These are phyloP conservation scores for Globisporangium megalacanthum DNA, from an alignment of 352 stramenopile genomes.

Conservation along the genomic window DNA sequence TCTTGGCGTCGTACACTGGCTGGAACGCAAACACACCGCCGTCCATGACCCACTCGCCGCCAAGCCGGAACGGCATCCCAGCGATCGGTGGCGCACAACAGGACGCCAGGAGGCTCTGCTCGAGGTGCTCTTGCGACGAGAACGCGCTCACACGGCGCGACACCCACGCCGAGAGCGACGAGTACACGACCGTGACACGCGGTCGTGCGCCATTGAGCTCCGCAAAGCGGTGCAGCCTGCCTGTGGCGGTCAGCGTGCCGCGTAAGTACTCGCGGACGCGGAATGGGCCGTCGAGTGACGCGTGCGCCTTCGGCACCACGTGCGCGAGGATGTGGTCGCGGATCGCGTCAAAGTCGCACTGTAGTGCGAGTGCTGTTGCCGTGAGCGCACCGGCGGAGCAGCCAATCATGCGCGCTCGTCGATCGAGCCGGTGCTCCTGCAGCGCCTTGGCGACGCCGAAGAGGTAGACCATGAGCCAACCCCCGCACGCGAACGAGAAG, in stretches of 20 bases:
- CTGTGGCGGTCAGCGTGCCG: slow-evolving; percentile 31
- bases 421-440: slow-evolving; percentile 64
- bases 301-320: slow-evolving; percentile 50
- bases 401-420: slow-evolving; percentile 58
- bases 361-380: slow-evolving; percentile 60
- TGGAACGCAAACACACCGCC: slow-evolving; percentile 81
- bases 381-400: slow-evolving; percentile 73
- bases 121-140: slow-evolving; percentile 53
- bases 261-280: slow-evolving; percentile 61
- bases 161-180: slow-evolving; percentile 59
- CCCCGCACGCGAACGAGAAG: slow-evolving; percentile 85
- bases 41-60: slow-evolving; percentile 86
- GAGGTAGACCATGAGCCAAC: slow-evolving; percentile 87
- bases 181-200: slow-evolving; percentile 64
- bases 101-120: slow-evolving; percentile 61
- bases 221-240: slow-evolving; percentile 37
- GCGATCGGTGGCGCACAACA: slow-evolving; percentile 79
- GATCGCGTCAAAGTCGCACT: slow-evolving; percentile 73
- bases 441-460: slow-evolving; percentile 85
- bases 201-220: slow-evolving; percentile 38
- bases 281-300: slow-evolving; percentile 47
- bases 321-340: slow-evolving; percentile 51
- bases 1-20: slow-evolving; percentile 63
- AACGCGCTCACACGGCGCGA: slow-evolving; percentile 70
- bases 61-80: slow-evolving; percentile 76